Conservation (phyloP, 2,329 filamentous ascomycete species). For the Daldinia sp. region DNA sequence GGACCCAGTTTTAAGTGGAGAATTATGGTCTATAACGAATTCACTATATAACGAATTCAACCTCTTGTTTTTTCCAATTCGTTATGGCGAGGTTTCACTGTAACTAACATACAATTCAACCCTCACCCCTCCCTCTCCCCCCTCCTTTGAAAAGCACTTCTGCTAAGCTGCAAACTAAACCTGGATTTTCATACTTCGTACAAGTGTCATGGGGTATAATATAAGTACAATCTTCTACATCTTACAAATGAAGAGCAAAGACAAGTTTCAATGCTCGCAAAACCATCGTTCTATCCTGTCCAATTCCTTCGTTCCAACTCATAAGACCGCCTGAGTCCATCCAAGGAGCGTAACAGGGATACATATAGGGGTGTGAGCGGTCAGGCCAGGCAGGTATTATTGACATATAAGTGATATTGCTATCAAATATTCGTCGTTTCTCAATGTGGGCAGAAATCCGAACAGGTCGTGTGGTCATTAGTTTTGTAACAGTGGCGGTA, state of each 20-base stretch:
- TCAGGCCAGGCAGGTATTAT: background rate
- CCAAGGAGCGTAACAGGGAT: background rate
- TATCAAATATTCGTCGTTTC: background rate
- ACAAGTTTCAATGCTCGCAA: background rate
- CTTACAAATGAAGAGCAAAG: constrained; percentile 1
- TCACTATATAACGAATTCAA: too few relatives aligned
- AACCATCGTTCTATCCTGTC: background rate
- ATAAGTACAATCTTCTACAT: constrained; percentile 2
- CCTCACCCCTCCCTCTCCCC: too few relatives aligned
- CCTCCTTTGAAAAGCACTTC: background rate
- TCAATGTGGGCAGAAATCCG: background rate
- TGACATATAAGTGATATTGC: background rate
- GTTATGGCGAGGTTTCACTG: background rate
- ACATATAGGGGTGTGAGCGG: background rate
- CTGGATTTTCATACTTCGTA: background rate
- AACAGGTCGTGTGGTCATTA: background rate
- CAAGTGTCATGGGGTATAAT: background rate
- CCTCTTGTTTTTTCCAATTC: too few relatives aligned
- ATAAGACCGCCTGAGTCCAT: background rate
- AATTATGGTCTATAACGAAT: too few relatives aligned
- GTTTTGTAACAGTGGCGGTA: background rate
- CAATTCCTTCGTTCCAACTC: constrained; percentile 1
- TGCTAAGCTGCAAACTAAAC: background rate
- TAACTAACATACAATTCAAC: background rate
- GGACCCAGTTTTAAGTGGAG: too few relatives aligned